Base-by-base conservation (phyloP, 2,329 filamentous ascomycete species). In the Cadophora sp. region DNA sequence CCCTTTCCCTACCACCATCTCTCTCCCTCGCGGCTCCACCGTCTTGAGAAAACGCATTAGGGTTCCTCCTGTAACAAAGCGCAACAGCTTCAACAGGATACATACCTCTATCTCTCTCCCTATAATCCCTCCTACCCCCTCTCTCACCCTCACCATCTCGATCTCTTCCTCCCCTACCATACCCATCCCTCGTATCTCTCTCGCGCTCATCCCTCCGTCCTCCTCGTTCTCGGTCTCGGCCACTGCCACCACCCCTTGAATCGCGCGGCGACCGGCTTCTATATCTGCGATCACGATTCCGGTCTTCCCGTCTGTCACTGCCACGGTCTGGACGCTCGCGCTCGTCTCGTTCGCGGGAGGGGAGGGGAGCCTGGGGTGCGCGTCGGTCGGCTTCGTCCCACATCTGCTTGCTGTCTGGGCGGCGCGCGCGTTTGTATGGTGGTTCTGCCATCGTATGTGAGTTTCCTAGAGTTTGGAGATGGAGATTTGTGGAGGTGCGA, bases 371-470 rank as follows among this genome's bases (percentile, higher is more conserved):
- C 24, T 58, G 78, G 22, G 72, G 68, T 43, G 72, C 81, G 80
- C 73, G 71, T 31, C 73, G 72, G 24, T 77, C 76, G 37, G 71
- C 79, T 51, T 86, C 83, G 70, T 91, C 88, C 86, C 87, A 88
- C 84, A 87, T 88, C 63, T 86, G 82, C 62, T 84, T 85, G 78
- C 85, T 87, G 73, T 90, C 88, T n/a, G 82, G 82, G 48, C 80
- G 79, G 43, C 79, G 76, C 24, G 82, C 77, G 62, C 84, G 83
- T 76, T 85, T 86, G 63, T 83, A 78, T 68, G 85, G 81, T 72
- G 83, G 83, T 73, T 87, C 85, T 27, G 84, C 78, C 86, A 87
- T 87, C 12, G 14, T 46, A 14, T 11, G 14, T 16, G 14, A 29
- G 14, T 46, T 27, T n/a, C n/a, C 29, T 14, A 24, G n/a, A 2